Percentiles rank a stretch among this genome's conserved stretches.
Evolutionary conservation across 208 protist species (phyloP).

Genomic region (Spongospora subterranea): DNA sequence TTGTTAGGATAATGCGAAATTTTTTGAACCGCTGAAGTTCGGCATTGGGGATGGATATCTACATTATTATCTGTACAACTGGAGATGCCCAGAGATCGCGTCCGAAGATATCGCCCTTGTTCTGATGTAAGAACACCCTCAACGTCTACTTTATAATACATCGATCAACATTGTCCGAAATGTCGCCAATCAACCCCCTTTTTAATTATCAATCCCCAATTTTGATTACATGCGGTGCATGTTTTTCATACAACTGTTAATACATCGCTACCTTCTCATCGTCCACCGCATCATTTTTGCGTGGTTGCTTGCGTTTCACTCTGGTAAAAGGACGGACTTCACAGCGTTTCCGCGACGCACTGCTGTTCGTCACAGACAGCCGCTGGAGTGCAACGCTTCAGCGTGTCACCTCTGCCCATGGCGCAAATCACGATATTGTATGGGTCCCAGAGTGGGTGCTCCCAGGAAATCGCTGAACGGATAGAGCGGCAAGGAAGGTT

Average conservation of each 20-base stretch:
- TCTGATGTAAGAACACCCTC: conserved; percentile 64
- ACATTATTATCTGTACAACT: conserved; percentile 99
- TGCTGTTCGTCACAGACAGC: too few species aligned
- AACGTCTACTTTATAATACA: background rate
- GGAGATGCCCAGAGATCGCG: conserved; percentile 77
- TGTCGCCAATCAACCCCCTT: too few species aligned
- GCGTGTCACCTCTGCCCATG: background rate
- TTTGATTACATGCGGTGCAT: too few species aligned
- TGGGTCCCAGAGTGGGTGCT: conserved; percentile 59
- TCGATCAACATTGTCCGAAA: too few species aligned
- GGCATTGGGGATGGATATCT: conserved; percentile 93
- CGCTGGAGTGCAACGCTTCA: too few species aligned
- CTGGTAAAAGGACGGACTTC: too few species aligned
- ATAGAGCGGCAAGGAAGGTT: background rate
- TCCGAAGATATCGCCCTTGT: conserved; percentile 64
- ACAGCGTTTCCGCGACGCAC: too few species aligned
- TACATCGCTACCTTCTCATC: too few species aligned
- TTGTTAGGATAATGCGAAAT: conserved; percentile 80
- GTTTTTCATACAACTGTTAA: too few species aligned
- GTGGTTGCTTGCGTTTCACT: too few species aligned
- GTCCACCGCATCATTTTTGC: too few species aligned
- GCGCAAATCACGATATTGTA: conserved; percentile 25
- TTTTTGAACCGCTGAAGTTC: conserved; percentile 94
- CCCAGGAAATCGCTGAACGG: conserved; percentile 53
- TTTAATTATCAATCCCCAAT: too few species aligned